Evolutionary conservation across 768 basidiomycete genomes (phyloP).

Genomic region (Paxillus rubicundulus): DNA sequence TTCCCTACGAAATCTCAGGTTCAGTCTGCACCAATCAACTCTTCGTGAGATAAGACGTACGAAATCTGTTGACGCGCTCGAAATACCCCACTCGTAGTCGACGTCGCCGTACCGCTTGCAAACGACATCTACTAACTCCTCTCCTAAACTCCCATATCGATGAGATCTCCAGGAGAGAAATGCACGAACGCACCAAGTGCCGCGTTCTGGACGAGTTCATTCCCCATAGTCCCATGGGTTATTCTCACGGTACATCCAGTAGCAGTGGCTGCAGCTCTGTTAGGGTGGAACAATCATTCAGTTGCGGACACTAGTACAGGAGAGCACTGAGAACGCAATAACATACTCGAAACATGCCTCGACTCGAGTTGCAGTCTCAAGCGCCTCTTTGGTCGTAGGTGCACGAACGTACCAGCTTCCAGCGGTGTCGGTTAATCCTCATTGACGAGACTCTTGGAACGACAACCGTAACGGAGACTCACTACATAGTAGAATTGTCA

Average conservation of each 20-base stretch:
- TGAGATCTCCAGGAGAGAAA: background rate
- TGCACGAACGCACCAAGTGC: constrained; percentile 46
- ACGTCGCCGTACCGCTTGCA: constrained; percentile 59
- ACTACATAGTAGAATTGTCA: constrained; percentile 74
- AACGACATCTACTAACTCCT: constrained; percentile 61
- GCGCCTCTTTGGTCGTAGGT: constrained; percentile 59
- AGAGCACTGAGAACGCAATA: background rate
- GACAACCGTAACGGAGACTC: constrained; percentile 18
- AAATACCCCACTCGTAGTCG: constrained; percentile 67
- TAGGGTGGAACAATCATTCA: background rate
- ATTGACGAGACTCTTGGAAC: background rate
- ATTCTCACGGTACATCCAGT: constrained; percentile 59
- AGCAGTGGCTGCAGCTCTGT: constrained; percentile 64
- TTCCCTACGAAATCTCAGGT: constrained; percentile 29
- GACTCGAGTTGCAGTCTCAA: constrained; percentile 57
- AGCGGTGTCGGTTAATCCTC: background rate
- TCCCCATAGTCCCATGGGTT: constrained; percentile 32
- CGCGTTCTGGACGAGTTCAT: constrained; percentile 68
- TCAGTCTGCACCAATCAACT: background rate
- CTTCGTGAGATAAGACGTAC: constrained; percentile 41
- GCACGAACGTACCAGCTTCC: constrained; percentile 71
- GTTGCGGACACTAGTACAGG: background rate
- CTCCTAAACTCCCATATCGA: constrained; percentile 38
- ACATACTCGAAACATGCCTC: constrained; percentile 70
- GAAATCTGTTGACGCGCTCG: constrained; percentile 78